Conservation (phyloP, 352 stramenopile genomes). For the Globisporangium uncinulatum region DNA sequence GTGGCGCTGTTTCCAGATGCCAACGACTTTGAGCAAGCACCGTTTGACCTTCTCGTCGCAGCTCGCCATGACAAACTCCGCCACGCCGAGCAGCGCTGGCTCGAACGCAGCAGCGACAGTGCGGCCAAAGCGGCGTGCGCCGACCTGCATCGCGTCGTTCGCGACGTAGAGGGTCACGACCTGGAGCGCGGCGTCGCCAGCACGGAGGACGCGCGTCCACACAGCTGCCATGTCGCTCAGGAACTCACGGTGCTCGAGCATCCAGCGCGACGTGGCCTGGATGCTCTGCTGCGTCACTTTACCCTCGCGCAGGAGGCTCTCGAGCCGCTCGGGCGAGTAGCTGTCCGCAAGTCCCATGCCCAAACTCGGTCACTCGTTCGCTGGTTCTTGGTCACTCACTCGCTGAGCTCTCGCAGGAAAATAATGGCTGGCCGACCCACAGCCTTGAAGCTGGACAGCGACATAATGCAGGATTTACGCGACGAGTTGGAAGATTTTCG, state of each 20-base stretch:
- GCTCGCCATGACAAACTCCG: constrained; percentile 58
- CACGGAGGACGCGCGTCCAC: constrained; percentile 45
- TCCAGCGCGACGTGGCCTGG: constrained; percentile 73
- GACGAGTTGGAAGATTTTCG: too few species aligned
- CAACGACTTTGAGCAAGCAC: constrained; percentile 81
- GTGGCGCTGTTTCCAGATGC: constrained; percentile 79
- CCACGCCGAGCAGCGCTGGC: constrained; percentile 41
- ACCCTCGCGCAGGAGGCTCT: constrained; percentile 52
- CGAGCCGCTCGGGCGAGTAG: constrained; percentile 57
- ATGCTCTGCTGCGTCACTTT: constrained; percentile 84
- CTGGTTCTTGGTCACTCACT: neutral
- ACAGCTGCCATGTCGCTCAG: constrained; percentile 56
- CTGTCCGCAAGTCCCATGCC: constrained; percentile 15
- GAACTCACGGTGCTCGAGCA: constrained; percentile 53
- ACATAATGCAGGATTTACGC: too few species aligned
- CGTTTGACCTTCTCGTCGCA: constrained; percentile 81
- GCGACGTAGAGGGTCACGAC: constrained; percentile 83
- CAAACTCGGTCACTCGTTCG: too few species aligned
- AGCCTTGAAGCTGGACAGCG: too few species aligned
- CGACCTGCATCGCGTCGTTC: constrained; percentile 84
- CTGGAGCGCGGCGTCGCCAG: constrained; percentile 57
- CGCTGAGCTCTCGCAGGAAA: too few species aligned
- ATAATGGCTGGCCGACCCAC: too few species aligned
- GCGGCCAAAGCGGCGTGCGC: constrained; percentile 73
- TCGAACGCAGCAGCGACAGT: constrained; percentile 63